phyloP scores from a whole-genome alignment of 768 basidiomycete genomes.

The Macrolepiota fuliginosa region DNA sequence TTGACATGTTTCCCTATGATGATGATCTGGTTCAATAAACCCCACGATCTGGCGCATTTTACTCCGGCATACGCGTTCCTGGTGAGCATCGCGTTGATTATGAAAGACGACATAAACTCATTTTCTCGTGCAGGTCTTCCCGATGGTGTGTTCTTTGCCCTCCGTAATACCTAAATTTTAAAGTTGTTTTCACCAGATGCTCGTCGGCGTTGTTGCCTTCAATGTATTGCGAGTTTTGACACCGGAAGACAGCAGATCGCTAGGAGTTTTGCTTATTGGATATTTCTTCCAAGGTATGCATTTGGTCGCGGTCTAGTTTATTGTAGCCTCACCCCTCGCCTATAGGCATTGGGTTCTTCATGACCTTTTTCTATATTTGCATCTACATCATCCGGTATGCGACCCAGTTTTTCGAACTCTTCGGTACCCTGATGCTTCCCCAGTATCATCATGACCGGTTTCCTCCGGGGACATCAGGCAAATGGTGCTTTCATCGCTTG shows the following conservation, averaged over 20 bases:
- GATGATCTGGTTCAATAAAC: constrained; percentile 48
- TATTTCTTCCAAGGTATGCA: constrained; percentile 47
- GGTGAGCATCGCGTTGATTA: constrained; percentile 22
- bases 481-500: constrained; percentile 47
- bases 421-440: neutral
- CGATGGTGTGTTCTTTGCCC: constrained; percentile 28
- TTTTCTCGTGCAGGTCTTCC: constrained; percentile 21
- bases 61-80: constrained; percentile 34
- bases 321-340: neutral
- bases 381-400: constrained; percentile 46
- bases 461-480: constrained; percentile 45
- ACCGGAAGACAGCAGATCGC: constrained; percentile 30
- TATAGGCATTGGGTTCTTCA: constrained; percentile 42
- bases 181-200: constrained; percentile 30
- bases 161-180: neutral
- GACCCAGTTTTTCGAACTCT: neutral
- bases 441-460: constrained; percentile 34
- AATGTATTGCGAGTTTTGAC: constrained; percentile 38
- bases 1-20: constrained; percentile 44
- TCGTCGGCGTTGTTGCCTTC: constrained; percentile 45
- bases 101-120: neutral
- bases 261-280: constrained; percentile 39
- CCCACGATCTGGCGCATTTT: constrained; percentile 41
- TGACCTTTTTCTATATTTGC: constrained; percentile 49
- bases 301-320: no score